A percentile compares a stretch with the other conserved stretches of the same genome.
These are phyloP conservation scores for Ochromonas danica DNA, from an alignment of 108 stramenopile genomes.

Conservation along the genomic window DNA sequence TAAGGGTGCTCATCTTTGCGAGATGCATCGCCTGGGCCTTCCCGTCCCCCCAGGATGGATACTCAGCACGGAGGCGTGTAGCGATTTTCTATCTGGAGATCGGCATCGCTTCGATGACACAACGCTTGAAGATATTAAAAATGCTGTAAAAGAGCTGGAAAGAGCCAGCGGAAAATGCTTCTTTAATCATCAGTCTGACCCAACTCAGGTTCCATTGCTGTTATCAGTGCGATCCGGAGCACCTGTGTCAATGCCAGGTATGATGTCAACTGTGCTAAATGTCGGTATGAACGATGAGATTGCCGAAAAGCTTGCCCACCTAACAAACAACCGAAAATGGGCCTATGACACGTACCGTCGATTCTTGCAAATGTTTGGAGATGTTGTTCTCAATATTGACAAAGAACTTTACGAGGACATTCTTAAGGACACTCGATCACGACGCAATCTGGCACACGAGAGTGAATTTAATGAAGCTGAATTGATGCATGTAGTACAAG, in stretches of 20 bases:
- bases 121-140: too few relatives aligned
- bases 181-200: neutral
- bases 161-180: neutral
- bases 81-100: neutral
- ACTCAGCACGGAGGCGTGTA: neutral
- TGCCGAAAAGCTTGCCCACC: conserved; percentile 63
- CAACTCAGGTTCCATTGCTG: neutral
- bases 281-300: conserved; percentile 75
- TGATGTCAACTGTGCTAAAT: conserved; percentile 60
- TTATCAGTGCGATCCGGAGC: conserved; percentile 29
- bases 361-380: conserved; percentile 78
- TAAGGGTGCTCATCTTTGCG: neutral
- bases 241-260: conserved; percentile 32
- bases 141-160: neutral
- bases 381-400: conserved; percentile 70
- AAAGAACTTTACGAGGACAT: conserved; percentile 71
- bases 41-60: neutral
- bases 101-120: neutral
- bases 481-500: neutral
- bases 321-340: conserved; percentile 66
- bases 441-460: neutral
- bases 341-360: conserved; percentile 77
- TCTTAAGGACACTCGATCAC: neutral
- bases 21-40: neutral
- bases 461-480: neutral